Conservation (phyloP, 2,329 filamentous ascomycete species). For the Nigrospora oryzae region DNA sequence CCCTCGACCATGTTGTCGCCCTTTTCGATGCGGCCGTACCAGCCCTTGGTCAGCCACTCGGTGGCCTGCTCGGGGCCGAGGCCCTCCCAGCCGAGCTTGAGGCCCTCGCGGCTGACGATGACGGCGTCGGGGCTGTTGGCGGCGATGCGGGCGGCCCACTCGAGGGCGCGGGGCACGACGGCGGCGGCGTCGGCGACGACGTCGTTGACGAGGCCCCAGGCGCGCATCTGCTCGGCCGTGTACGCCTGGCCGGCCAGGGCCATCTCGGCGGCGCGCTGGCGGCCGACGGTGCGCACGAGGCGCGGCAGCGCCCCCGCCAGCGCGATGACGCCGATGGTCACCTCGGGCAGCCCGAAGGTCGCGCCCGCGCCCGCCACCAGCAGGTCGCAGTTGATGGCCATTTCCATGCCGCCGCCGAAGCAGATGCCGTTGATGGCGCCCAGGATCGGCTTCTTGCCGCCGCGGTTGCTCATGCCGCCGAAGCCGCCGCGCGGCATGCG, state of each 20-base stretch:
- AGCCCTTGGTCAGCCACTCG: conserved; percentile 43
- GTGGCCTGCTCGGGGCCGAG: conserved; percentile 57
- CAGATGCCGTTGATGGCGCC: conserved; percentile 70
- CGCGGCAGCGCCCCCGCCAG: conserved; percentile 64
- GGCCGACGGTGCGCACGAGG: conserved; percentile 55
- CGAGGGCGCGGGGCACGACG: conserved; percentile 45
- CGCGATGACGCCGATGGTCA: conserved; percentile 61
- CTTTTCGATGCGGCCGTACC: conserved; percentile 50
- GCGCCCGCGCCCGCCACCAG: conserved; percentile 53
- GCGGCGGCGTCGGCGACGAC: conserved; percentile 32
- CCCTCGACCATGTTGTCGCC: conserved; percentile 72
- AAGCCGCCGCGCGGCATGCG: conserved; percentile 43
- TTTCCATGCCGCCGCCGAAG: conserved; percentile 70
- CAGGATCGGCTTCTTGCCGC: conserved; percentile 66
- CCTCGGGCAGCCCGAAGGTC: conserved; percentile 63
- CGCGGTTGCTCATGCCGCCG: conserved; percentile 56
- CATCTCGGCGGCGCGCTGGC: conserved; percentile 64
- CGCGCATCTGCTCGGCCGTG: conserved; percentile 46
- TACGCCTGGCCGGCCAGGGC: conserved; percentile 56
- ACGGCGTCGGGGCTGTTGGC: conserved; percentile 67
- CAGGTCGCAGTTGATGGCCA: conserved; percentile 65
- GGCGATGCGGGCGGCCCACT: conserved; percentile 52
- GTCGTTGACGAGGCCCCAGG: conserved; percentile 64
- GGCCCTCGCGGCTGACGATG: conserved; percentile 62
- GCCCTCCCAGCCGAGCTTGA: conserved; percentile 66